Percentiles rank a stretch among this genome's conserved stretches.
These are phyloP conservation scores for Hygrophila difformis DNA, from an alignment of 257 asterid genomes.

Conservation along the genomic window DNA sequence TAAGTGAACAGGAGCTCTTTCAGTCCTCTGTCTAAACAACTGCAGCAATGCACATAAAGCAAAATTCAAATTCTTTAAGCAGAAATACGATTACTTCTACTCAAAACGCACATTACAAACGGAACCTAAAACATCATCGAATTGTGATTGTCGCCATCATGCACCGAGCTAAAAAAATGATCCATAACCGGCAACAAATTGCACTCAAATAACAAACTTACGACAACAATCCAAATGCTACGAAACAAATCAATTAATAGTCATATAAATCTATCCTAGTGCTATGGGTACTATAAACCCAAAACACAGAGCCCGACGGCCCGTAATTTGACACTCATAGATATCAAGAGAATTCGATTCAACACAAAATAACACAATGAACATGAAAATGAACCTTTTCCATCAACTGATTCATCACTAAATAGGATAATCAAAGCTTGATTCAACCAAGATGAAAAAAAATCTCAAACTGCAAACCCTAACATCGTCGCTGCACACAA, in stretches of 20 bases:
- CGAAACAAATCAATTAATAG: not conserved
- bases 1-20: constrained; percentile 7
- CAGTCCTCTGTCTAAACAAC: constrained; percentile 23
- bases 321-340: not conserved
- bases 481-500: not conserved
- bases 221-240: no score
- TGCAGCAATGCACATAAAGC: constrained; percentile 17
- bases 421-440: constrained; percentile 10
- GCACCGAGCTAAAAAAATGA: not conserved
- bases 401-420: constrained; percentile 13
- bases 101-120: not conserved
- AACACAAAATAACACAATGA: no score
- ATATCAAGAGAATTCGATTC: not conserved
- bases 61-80: not conserved
- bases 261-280: not conserved
- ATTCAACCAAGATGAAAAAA: not conserved
- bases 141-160: not conserved
- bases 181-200: no score
- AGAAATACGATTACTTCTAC: not conserved
- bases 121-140: not conserved
- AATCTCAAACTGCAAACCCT: constrained; percentile 10
- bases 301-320: not conserved
- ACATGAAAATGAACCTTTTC: no score
- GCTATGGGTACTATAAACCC: not conserved
- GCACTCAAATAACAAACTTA: not conserved